Evolutionary conservation across 192 early-diverging fungal genomes (phyloP).

Genomic region (Neocallimastix lanati): DNA sequence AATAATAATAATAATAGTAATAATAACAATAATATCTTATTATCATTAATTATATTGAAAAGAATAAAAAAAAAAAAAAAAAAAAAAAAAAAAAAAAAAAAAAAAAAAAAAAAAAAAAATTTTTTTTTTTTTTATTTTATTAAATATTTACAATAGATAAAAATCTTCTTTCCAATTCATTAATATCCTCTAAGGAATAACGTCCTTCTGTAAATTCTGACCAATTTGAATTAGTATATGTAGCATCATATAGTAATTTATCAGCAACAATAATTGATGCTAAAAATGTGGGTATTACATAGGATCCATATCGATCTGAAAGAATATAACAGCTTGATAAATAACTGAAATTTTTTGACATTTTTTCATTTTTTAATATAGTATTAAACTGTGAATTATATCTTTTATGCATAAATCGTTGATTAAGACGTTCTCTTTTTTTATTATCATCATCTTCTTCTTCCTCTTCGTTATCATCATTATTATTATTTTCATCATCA

Average conservation of each 20-base stretch:
- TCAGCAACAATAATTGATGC: slow-evolving; percentile 9
- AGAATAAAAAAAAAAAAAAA: no score
- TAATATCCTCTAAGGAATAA: slow-evolving; percentile 6
- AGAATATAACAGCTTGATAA: neutral
- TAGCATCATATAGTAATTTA: slow-evolving; percentile 10
- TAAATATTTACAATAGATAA: neutral
- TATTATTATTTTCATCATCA: neutral
- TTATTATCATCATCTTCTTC: neutral
- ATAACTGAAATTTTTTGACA: neutral
- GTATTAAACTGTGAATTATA: neutral
- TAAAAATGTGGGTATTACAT: slow-evolving; percentile 4
- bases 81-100: no score
- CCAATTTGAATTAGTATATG: slow-evolving; percentile 8
- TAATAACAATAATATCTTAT: no score
- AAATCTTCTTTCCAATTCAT: neutral
- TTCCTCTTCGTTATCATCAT: neutral
- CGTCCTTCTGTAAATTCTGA: slow-evolving; percentile 5
- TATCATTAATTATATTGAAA: no score
- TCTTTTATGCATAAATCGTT: neutral
- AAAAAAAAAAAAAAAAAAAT: no score
- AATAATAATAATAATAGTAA: no score
- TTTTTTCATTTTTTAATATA: neutral
- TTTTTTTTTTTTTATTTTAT: no score
- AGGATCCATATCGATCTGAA: neutral
- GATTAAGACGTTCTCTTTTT: neutral